Evolutionary conservation across 768 basidiomycete genomes (phyloP).

Genomic region (Boletus fagicola): DNA sequence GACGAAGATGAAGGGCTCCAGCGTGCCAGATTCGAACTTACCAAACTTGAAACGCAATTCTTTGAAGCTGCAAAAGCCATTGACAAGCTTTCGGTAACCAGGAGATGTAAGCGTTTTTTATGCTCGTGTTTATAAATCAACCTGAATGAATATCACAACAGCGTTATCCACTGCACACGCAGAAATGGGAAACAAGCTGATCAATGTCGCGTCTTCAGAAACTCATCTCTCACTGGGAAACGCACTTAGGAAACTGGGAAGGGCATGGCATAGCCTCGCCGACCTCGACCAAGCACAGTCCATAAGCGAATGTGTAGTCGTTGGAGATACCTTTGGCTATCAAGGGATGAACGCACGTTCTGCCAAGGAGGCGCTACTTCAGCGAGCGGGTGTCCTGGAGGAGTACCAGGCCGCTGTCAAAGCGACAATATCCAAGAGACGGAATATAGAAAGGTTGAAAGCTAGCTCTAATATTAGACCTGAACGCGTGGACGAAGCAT

Average conservation of each 20-base stretch:
- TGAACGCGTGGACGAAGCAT: conserved; percentile 83
- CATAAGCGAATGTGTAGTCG: conserved; percentile 90
- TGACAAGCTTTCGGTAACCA: conserved; percentile 75
- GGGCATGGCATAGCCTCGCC: conserved; percentile 82
- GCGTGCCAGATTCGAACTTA: conserved; percentile 85
- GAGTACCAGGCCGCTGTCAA: conserved; percentile 95
- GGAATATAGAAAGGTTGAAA: conserved; percentile 87
- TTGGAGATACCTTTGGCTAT: conserved; percentile 96
- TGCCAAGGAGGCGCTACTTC: conserved; percentile 90
- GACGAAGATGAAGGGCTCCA: conserved; percentile 96
- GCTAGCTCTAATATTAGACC: conserved; percentile 82
- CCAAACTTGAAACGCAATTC: conserved; percentile 88
- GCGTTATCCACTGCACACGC: conserved; percentile 75
- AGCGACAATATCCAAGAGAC: conserved; percentile 86
- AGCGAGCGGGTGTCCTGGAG: conserved; percentile 87
- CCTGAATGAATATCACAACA: conserved; percentile 30
- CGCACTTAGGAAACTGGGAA: conserved; percentile 82
- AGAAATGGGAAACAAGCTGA: conserved; percentile 91
- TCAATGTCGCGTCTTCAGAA: conserved; percentile 88
- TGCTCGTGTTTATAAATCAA: background rate
- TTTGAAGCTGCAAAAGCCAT: conserved; percentile 90
- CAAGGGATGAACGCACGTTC: conserved; percentile 96
- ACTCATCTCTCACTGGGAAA: conserved; percentile 79
- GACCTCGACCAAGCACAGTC: conserved; percentile 90
- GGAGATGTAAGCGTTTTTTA: conserved; percentile 59